Percentiles rank a stretch among this genome's conserved stretches.
phyloP scores from a whole-genome alignment of 169 alveolate species.

The Perkinsus chesapeaki region DNA sequence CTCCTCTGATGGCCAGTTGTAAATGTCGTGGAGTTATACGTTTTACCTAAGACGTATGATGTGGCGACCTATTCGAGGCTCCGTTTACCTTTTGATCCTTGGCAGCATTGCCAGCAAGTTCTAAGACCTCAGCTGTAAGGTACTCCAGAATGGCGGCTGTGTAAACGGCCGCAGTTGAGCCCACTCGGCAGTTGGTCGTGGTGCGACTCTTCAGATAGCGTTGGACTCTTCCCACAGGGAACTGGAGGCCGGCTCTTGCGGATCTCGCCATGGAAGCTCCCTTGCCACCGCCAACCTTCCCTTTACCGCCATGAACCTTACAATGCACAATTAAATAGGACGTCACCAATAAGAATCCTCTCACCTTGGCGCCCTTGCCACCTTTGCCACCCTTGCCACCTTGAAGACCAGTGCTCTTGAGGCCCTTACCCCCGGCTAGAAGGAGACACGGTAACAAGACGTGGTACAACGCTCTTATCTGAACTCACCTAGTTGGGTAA shows the following conservation, averaged over 20 bases:
- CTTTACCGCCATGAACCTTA: not conserved
- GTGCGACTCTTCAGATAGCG: constrained; percentile 93
- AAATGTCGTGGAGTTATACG: constrained; percentile 7
- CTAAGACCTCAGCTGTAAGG: constrained; percentile 99
- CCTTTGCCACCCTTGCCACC: not conserved
- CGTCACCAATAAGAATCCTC: not conserved
- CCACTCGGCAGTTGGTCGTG: constrained; percentile 91
- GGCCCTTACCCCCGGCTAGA: not conserved
- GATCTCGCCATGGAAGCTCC: constrained; percentile 96
- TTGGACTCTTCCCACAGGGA: constrained; percentile 99
- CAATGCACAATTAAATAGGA: not conserved
- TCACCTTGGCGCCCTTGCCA: not conserved
- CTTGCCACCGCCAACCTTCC: constrained; percentile 80
- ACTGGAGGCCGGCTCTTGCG: constrained; percentile 97
- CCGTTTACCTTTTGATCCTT: constrained; percentile 94
- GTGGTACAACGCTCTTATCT: not conserved
- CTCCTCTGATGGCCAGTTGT: constrained; percentile 88
- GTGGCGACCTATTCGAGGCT: constrained; percentile 34
- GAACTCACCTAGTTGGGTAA: not conserved
- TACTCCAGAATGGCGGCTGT: constrained; percentile 98
- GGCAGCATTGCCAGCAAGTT: constrained; percentile 99
- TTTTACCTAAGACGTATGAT: not conserved
- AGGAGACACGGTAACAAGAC: not conserved
- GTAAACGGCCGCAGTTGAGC: constrained; percentile 99
- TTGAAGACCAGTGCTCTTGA: not conserved